Conservation (phyloP, 148 eudicot genomes). For the Vaccinium corymbosum region DNA sequence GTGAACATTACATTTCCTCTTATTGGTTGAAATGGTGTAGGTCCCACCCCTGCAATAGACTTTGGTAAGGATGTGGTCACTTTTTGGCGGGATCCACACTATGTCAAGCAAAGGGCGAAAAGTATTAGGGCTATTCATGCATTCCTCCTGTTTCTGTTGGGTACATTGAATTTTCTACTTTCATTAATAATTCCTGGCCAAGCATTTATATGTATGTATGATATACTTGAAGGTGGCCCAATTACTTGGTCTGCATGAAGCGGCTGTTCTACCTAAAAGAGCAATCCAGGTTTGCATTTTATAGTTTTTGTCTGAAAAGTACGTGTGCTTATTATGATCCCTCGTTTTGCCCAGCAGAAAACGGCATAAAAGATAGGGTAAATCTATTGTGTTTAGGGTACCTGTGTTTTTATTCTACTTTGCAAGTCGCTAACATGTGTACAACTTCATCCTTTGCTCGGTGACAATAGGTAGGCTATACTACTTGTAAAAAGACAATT, state of each 20-base stretch:
- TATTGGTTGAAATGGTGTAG: no score
- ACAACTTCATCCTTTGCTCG: background rate
- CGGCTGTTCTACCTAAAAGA: constrained; percentile 79
- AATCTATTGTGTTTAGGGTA: background rate
- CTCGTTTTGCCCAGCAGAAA: background rate
- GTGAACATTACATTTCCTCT: no score
- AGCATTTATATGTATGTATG: background rate
- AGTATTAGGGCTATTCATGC: background rate
- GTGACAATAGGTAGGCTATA: constrained; percentile 1
- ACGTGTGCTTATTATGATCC: background rate
- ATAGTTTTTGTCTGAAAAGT: background rate
- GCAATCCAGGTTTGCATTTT: constrained; percentile 74
- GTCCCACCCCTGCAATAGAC: no score
- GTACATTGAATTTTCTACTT: background rate
- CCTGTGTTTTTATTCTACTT: background rate
- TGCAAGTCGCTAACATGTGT: background rate
- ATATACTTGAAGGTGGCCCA: constrained; percentile 62
- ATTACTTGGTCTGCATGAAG: constrained; percentile 74
- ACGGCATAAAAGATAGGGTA: background rate
- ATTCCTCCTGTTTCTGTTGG: background rate
- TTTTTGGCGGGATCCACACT: no score
- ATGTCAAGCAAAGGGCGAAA: background rate
- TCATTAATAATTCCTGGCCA: background rate
- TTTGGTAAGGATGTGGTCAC: no score
- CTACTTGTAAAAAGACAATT: background rate